These are phyloP conservation scores for Rhodotorula sp. DNA, from an alignment of 1,284 basidiomycete genomes.

Conservation along the genomic window DNA sequence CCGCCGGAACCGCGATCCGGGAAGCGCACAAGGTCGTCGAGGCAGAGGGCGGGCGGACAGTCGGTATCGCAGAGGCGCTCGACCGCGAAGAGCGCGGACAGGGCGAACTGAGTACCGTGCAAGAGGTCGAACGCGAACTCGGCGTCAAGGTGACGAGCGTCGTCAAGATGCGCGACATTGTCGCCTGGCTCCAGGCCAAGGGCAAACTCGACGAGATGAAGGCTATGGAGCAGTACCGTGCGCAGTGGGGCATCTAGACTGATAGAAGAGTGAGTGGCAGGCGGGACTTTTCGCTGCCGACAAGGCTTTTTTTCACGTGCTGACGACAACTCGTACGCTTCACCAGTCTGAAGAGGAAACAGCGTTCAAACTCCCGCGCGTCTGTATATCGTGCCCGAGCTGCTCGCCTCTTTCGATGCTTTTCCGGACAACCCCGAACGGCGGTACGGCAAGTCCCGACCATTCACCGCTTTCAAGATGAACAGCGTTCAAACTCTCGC, in stretches of 20 bases:
- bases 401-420: too few species aligned
- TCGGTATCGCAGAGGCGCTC: conserved; percentile 85
- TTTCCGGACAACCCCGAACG: too few species aligned
- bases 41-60: conserved; percentile 62
- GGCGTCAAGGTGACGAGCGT: conserved; percentile 71
- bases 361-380: background rate
- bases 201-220: conserved; percentile 62
- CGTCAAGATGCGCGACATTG: conserved; percentile 76
- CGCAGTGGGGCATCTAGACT: conserved; percentile 63
- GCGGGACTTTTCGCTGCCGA: background rate
- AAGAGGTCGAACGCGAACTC: conserved; percentile 76
- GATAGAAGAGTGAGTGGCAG: conserved; percentile 1
- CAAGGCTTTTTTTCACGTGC: background rate
- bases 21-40: conserved; percentile 71
- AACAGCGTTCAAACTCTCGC: too few species aligned
- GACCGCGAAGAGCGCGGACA: conserved; percentile 84
- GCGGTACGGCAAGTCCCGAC: too few species aligned
- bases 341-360: background rate
- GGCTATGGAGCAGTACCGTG: conserved; percentile 76
- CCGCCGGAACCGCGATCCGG: conserved; percentile 87
- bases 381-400: too few species aligned
- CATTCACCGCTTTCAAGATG: too few species aligned
- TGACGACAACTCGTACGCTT: too few species aligned
- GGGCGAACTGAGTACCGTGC: conserved; percentile 65
- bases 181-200: conserved; percentile 72